Conservation (phyloP, 1,284 basidiomycete genomes). For the Lignosus rhinocerotis region DNA sequence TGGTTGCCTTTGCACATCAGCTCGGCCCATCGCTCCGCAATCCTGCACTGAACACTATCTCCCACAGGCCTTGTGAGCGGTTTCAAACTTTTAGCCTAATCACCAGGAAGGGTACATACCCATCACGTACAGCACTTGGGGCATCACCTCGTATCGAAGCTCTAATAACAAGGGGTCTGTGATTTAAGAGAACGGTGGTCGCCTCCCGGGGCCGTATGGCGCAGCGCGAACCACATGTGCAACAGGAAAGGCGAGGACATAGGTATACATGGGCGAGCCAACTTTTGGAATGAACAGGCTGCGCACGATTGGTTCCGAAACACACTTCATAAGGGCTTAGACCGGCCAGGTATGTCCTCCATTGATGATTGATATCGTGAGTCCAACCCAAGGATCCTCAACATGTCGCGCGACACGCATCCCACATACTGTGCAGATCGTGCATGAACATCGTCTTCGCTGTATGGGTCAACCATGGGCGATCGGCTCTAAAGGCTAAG, state of each 20-base stretch:
- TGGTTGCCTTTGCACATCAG: slow-evolving; percentile 3
- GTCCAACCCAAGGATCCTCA: neutral
- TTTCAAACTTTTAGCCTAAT: slow-evolving; percentile 16
- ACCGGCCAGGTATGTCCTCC: neutral
- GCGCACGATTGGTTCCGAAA: neutral
- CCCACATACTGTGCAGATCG: neutral
- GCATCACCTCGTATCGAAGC: neutral
- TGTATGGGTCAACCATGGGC: neutral
- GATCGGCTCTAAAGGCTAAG: slow-evolving; percentile 1
- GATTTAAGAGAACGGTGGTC: slow-evolving; percentile 4
- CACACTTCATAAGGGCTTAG: neutral
- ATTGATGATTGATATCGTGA: neutral
- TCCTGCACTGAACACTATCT: slow-evolving; percentile 6
- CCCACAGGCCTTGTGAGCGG: slow-evolving; percentile 2
- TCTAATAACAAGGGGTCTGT: neutral
- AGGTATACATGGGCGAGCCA: neutral
- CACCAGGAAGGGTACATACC: slow-evolving; percentile 8
- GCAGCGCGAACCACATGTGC: neutral
- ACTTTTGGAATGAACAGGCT: slow-evolving; percentile 2
- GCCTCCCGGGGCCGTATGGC: neutral
- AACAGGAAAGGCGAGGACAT: neutral
- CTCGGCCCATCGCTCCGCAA: slow-evolving; percentile 18
- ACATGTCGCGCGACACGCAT: neutral
- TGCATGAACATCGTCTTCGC: slow-evolving; percentile 6
- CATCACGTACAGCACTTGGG: slow-evolving; percentile 16